Evolutionary conservation across 371 early-diverging fungal species (phyloP).

Genomic region (Syncephalastrum sp.): DNA sequence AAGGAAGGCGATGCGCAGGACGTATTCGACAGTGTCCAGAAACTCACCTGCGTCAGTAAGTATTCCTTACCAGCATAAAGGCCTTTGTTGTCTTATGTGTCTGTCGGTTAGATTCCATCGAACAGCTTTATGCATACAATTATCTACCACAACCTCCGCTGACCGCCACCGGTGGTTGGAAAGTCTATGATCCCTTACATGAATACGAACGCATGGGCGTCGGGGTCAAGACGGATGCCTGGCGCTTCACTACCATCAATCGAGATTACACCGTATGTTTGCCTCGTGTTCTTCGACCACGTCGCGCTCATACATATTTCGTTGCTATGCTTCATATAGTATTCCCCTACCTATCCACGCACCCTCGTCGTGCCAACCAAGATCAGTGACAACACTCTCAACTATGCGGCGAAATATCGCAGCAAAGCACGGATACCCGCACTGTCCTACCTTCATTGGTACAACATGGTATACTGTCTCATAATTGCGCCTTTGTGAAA

Average conservation of each 20-base stretch:
- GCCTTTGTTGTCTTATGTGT: background rate
- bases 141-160: conserved; percentile 62
- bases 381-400: conserved; percentile 88
- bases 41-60: conserved; percentile 64
- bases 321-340: conserved; percentile 29
- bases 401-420: conserved; percentile 88
- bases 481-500: background rate
- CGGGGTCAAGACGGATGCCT: conserved; percentile 58
- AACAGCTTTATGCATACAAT: conserved; percentile 81
- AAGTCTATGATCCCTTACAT: conserved; percentile 68
- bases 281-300: background rate
- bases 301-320: background rate
- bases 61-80: background rate
- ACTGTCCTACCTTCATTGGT: conserved; percentile 83
- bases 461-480: conserved; percentile 52
- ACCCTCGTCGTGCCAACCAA: conserved; percentile 81
- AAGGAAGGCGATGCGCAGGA: conserved; percentile 75
- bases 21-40: conserved; percentile 77
- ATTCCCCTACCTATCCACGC: conserved; percentile 90
- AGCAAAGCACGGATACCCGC: conserved; percentile 91
- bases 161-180: conserved; percentile 62
- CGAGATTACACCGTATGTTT: conserved; percentile 64
- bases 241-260: conserved; percentile 83
- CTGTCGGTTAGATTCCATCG: conserved; percentile 55
- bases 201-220: conserved; percentile 92